A percentile compares a stretch with the other conserved stretches of the same genome.
These are phyloP conservation scores for Taphrina betulina DNA, from an alignment of 1,139 yeast genomes.

Conservation along the genomic window DNA sequence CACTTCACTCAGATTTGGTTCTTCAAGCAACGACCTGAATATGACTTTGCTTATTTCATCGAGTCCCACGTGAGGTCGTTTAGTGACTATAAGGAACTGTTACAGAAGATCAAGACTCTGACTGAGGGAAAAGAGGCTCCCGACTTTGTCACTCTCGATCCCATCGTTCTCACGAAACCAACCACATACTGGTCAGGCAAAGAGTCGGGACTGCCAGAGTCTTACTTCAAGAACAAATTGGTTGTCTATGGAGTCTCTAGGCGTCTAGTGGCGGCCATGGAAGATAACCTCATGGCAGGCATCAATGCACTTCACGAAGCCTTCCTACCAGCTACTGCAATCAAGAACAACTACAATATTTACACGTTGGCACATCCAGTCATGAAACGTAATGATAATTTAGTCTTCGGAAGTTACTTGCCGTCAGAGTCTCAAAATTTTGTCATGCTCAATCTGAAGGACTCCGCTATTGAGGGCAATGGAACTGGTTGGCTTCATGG, in stretches of 20 bases:
- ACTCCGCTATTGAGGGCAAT: background rate
- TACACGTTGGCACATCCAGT: constrained; percentile 17
- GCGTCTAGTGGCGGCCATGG: constrained; percentile 2
- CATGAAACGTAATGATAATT: constrained; percentile 7
- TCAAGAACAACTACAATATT: constrained; percentile 2
- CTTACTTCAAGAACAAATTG: constrained; percentile 4
- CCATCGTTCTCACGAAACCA: constrained; percentile 10
- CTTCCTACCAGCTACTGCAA: constrained; percentile 23
- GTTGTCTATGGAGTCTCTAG: constrained; percentile 22
- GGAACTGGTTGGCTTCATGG: constrained; percentile 18
- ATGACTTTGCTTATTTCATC: constrained; percentile 14
- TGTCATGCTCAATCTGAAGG: background rate
- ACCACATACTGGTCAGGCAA: background rate
- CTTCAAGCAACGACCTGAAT: background rate
- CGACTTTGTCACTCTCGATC: constrained; percentile 21
- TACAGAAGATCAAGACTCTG: background rate
- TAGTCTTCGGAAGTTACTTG: background rate
- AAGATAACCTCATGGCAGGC: constrained; percentile 7
- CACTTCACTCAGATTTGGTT: constrained; percentile 11
- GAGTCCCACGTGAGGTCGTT: constrained; percentile 15
- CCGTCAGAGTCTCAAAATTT: background rate
- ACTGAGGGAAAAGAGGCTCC: background rate
- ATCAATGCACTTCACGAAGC: constrained; percentile 24
- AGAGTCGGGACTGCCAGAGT: constrained; percentile 15
- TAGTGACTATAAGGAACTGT: constrained; percentile 4